A percentile compares a stretch with the other conserved stretches of the same genome.
Conservation (phyloP, 805 yeast species). For the Myxozyma neglecta region DNA sequence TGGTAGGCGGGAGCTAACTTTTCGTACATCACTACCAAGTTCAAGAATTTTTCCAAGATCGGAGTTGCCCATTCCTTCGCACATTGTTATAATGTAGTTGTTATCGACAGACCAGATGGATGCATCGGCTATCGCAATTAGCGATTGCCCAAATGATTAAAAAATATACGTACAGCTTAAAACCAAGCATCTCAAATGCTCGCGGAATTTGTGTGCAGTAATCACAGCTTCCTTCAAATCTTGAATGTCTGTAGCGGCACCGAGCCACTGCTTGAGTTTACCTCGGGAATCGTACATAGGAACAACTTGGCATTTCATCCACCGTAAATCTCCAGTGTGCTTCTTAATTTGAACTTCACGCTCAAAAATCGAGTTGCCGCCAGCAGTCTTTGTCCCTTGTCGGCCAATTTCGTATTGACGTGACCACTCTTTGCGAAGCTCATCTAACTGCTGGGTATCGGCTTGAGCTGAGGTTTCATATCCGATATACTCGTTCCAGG, state of each 20-base stretch:
- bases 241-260: slow-evolving; percentile 2
- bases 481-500: neutral
- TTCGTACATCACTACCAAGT: slow-evolving; percentile 7
- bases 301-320: slow-evolving; percentile 1
- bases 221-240: slow-evolving; percentile 5
- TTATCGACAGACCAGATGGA: slow-evolving; percentile 16
- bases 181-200: slow-evolving; percentile 12
- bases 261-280: neutral
- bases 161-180: slow-evolving; percentile 1
- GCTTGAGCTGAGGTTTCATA: neutral
- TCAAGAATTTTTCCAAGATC: neutral
- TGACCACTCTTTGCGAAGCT: neutral
- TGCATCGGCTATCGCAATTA: slow-evolving; percentile 6
- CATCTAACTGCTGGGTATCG: neutral
- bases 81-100: slow-evolving; percentile 9
- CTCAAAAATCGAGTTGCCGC: neutral
- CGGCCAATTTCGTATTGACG: neutral
- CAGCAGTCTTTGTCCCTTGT: neutral
- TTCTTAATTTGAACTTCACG: neutral
- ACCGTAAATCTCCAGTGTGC: slow-evolving; percentile 4
- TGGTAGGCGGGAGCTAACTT: neutral
- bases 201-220: slow-evolving; percentile 8
- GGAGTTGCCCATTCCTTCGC: slow-evolving; percentile 13
- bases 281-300: slow-evolving; percentile 8
- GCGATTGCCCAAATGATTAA: neutral